Percentiles rank a stretch among this genome's conserved stretches.
Conservation (phyloP, 495 filamentous ascomycete genomes). For the Pseudotulostoma volvatum region DNA sequence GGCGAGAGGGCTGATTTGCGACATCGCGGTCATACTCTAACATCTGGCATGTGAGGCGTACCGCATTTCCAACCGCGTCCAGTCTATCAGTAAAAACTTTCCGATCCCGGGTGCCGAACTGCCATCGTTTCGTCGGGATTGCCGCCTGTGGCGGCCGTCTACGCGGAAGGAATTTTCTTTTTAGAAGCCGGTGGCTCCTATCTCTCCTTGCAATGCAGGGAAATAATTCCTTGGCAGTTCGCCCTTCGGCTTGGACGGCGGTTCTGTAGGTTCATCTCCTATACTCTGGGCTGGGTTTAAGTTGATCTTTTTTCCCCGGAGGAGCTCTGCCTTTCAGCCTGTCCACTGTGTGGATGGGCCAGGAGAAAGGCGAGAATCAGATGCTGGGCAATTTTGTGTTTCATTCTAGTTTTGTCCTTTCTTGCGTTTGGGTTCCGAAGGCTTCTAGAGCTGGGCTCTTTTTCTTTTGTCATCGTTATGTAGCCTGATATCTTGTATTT, state of each 20-base stretch:
- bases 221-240: too few relatives aligned
- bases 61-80: slow-evolving; percentile 1
- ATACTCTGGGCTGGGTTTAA: slow-evolving; percentile 26
- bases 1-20: slow-evolving; percentile 15
- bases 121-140: not conserved
- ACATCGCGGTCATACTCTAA: slow-evolving; percentile 6
- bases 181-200: too few relatives aligned
- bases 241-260: not conserved
- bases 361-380: slow-evolving; percentile 22
- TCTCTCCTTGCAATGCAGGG: too few relatives aligned
- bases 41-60: slow-evolving; percentile 30
- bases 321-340: slow-evolving; percentile 17
- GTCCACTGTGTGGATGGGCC: slow-evolving; percentile 8
- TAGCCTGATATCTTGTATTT: too few relatives aligned
- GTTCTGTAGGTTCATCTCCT: slow-evolving; percentile 35
- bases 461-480: too few relatives aligned
- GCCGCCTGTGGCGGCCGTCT: slow-evolving; percentile 11
- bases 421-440: too few relatives aligned
- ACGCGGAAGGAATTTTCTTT: too few relatives aligned
- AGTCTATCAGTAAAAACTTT: not conserved
- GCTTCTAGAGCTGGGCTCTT: too few relatives aligned
- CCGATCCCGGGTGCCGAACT: too few relatives aligned
- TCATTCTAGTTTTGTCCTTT: too few relatives aligned
- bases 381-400: slow-evolving; percentile 23
- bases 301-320: slow-evolving; percentile 19